Conservation (phyloP, 2,329 filamentous ascomycete genomes). For the Gaeumannomyces sp. region DNA sequence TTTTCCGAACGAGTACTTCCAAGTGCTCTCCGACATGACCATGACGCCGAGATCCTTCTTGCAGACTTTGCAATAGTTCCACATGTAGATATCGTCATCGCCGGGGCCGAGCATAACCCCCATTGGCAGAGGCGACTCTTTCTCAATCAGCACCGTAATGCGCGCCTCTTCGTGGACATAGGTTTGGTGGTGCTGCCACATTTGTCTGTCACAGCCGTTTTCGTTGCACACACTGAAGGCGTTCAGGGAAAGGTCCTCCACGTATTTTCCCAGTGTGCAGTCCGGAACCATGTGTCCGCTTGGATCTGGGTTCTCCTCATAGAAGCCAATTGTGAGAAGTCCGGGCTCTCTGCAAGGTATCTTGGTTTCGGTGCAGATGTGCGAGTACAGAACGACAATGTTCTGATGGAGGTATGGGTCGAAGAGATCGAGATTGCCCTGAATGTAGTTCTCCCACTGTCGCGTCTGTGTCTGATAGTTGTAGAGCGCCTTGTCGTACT, state of each 20-base stretch:
- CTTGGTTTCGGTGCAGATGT: slow-evolving; percentile 88
- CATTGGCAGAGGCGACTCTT: slow-evolving; percentile 44
- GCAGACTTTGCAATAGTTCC: slow-evolving; percentile 93
- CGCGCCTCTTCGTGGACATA: slow-evolving; percentile 96
- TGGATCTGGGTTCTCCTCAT: slow-evolving; percentile 73
- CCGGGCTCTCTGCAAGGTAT: slow-evolving; percentile 90
- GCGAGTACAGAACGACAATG: slow-evolving; percentile 88
- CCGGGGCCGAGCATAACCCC: slow-evolving; percentile 37
- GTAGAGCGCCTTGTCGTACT: slow-evolving; percentile 91
- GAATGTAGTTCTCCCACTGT: slow-evolving; percentile 93
- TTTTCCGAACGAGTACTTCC: slow-evolving; percentile 98
- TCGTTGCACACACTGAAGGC: slow-evolving; percentile 73
- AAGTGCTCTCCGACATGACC: slow-evolving; percentile 88
- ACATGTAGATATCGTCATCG: slow-evolving; percentile 78
- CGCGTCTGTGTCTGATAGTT: slow-evolving; percentile 91
- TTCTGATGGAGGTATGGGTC: slow-evolving; percentile 95
- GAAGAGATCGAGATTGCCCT: slow-evolving; percentile 82
- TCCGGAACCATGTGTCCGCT: slow-evolving; percentile 68
- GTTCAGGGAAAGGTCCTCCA: slow-evolving; percentile 78
- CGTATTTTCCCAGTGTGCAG: slow-evolving; percentile 89
- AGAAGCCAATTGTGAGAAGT: slow-evolving; percentile 85
- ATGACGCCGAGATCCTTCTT: slow-evolving; percentile 83
- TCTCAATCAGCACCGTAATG: slow-evolving; percentile 84
- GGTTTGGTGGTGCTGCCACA: slow-evolving; percentile 90
- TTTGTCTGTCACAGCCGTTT: slow-evolving; percentile 79